Conservation (phyloP, 169 alveolate genomes). For the Eimeria acervulina region DNA sequence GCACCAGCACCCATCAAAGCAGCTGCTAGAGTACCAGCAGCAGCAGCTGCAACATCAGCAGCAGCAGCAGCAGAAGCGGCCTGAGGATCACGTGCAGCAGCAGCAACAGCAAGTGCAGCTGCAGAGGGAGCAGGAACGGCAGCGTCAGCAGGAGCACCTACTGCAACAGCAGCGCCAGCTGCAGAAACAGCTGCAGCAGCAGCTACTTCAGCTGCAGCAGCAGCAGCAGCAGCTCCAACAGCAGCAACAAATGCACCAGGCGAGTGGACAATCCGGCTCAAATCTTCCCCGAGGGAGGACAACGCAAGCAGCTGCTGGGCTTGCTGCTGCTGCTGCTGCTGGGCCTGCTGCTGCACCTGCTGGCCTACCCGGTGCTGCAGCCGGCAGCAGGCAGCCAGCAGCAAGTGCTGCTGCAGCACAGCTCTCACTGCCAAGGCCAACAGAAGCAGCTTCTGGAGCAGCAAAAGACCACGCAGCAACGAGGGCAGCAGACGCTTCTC, state of each 20-base stretch:
- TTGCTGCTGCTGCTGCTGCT: slow-evolving; percentile 48
- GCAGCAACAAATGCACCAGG: neutral
- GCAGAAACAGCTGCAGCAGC: neutral
- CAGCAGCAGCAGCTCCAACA: neutral
- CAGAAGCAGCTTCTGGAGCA: neutral
- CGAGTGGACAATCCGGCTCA: neutral
- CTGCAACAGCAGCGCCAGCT: neutral
- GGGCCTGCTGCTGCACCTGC: slow-evolving; percentile 36
- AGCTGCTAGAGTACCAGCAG: slow-evolving; percentile 26
- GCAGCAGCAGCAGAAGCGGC: too few species aligned
- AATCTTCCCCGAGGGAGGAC: neutral
- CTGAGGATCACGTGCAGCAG: too few species aligned
- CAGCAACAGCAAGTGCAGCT: too few species aligned
- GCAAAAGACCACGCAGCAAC: neutral
- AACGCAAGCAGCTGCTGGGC: neutral
- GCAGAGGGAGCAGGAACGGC: too few species aligned
- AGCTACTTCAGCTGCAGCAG: neutral
- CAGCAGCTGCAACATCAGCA: neutral
- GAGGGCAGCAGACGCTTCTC: slow-evolving; percentile 3
- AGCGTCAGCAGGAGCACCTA: too few species aligned
- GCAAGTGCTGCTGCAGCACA: slow-evolving; percentile 25
- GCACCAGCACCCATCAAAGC: neutral
- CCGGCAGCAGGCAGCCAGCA: neutral
- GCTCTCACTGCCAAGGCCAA: neutral
- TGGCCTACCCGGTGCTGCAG: neutral